Evolutionary conservation across 331 rosid genomes (phyloP), one percentile per base, ranked within the genome.

Genomic region (Erythrophleum ivorense): DNA sequence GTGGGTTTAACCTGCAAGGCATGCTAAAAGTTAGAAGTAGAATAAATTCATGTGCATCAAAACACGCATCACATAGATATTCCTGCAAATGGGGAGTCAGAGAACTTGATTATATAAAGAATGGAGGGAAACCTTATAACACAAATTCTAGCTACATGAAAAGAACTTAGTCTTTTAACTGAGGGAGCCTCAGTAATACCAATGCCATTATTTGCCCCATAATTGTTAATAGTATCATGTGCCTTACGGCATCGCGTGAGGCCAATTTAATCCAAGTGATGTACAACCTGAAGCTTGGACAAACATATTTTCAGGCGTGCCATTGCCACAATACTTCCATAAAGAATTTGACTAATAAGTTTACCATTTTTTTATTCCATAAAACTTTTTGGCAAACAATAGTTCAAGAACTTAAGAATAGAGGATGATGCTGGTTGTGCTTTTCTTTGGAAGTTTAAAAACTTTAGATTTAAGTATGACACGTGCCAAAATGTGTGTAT

Each of bases 1-100:
- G 99, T 45, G 91, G 88, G 87, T 96, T 96, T 88, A 96, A 88
- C 90, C 99, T 96, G 93, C 81, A 81, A 88, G 5, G 58, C 62
- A 71, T 49, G 49, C 75, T 55, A 76, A 70, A 76, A 66, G 40
- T 81, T 76, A 84, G 52, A 79, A 74, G 62, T 31, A 58, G 11
- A 54, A 66, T 50, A 55, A 58, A 81, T 70, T 77, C 46, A 82
- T 54, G 65, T 78, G 62, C 41, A 62, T 19, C 72, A 9, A 43
- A 38, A 33, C 59, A 71, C 24, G 16, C 60, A 77, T 75, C 43
- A 31, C 76, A 80, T 62, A 53, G 55, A 82, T 14, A 53, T 54
- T 75, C 53, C 53, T 13, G 4, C 65, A 14, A 50, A 52, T 40
- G 21, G 29, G 41, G 58, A 34, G 12, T 62, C 54, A 34, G 58